Conservation (phyloP, 129 eudicot species). For the Arctium minus region DNA sequence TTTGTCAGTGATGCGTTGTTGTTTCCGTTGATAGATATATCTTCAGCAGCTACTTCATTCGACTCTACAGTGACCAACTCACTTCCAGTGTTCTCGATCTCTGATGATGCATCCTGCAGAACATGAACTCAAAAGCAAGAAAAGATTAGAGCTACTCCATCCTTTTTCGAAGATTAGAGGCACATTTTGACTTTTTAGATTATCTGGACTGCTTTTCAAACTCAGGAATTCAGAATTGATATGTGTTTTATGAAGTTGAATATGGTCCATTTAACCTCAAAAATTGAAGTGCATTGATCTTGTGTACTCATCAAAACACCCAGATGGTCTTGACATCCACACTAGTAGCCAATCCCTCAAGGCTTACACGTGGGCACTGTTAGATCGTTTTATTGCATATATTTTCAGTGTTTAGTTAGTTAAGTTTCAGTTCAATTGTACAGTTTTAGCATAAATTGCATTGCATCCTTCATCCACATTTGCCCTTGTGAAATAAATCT, state of each 20-base stretch:
- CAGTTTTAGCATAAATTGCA: too few species aligned
- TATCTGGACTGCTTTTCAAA: background rate
- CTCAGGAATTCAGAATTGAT: background rate
- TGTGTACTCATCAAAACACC: background rate
- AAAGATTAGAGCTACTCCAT: background rate
- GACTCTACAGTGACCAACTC: background rate
- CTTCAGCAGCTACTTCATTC: constrained; percentile 2
- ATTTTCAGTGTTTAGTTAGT: too few species aligned
- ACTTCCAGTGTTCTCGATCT: background rate
- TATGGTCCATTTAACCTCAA: background rate
- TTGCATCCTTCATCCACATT: background rate
- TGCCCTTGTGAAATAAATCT: background rate
- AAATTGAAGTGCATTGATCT: background rate
- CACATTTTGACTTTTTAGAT: background rate
- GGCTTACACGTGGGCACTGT: too few species aligned
- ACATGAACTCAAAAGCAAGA: background rate
- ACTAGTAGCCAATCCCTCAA: too few species aligned
- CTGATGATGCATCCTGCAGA: constrained; percentile 18
- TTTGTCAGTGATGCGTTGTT: background rate
- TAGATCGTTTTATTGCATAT: too few species aligned
- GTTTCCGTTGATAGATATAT: background rate
- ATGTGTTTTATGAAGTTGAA: background rate
- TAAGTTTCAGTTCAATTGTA: too few species aligned
- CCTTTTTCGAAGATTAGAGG: background rate
- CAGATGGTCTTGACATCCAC: background rate